phyloP scores from a whole-genome alignment of 108 stramenopile species.

The Conticribra guillardii region DNA sequence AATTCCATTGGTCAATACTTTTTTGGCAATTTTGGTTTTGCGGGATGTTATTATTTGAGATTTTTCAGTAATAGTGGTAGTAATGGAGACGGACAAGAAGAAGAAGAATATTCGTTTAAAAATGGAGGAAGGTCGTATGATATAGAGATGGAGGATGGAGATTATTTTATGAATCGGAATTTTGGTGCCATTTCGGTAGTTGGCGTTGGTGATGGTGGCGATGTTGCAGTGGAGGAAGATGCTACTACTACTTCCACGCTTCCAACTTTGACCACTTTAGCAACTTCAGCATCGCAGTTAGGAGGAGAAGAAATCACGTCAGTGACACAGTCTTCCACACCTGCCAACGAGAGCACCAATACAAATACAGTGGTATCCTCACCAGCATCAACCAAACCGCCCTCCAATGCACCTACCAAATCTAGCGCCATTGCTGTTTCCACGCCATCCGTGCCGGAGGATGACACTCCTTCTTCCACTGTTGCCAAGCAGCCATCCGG shows the following conservation, averaged over 20 bases:
- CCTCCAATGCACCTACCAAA: no score
- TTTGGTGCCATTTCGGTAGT: background rate
- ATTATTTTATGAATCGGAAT: background rate
- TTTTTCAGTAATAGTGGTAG: background rate
- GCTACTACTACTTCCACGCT: no score
- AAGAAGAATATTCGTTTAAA: background rate
- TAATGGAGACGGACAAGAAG: background rate
- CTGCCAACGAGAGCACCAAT: background rate
- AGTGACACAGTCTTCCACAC: no score
- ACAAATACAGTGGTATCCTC: no score
- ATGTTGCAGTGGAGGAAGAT: no score
- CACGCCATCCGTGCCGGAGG: no score
- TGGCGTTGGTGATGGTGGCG: no score
- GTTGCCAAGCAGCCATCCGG: background rate
- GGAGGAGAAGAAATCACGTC: no score
- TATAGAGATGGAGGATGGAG: background rate
- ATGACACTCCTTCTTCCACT: background rate
- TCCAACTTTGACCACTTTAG: no score
- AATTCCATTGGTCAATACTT: background rate
- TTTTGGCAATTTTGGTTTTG: background rate
- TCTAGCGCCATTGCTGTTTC: no score
- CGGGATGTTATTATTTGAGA: background rate
- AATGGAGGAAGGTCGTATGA: background rate
- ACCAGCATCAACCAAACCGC: no score
- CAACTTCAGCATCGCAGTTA: no score